A percentile compares a stretch with the other conserved stretches of the same genome.
Evolutionary conservation across 208 protist genomes (phyloP).

Genomic region (Herpetomonas tarakana): DNA sequence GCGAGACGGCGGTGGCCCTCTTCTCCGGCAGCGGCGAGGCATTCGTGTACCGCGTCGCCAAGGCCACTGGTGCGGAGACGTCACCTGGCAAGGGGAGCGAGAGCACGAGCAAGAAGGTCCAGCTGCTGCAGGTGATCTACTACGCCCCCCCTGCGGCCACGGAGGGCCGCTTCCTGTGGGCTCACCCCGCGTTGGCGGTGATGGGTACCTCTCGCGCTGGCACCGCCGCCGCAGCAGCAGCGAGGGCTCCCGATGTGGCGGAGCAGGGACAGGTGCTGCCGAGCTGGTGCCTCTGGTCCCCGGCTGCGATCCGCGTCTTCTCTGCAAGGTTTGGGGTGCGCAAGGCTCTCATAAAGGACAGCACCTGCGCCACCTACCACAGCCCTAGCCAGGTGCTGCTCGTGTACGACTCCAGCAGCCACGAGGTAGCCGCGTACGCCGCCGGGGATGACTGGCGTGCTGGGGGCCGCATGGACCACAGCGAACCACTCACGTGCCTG

Average conservation of each 20-base stretch:
- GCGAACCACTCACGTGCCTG: not conserved
- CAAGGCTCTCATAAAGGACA: conserved; percentile 18
- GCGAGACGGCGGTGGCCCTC: conserved; percentile 6
- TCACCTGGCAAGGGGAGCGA: not conserved
- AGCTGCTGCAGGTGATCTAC: conserved; percentile 19
- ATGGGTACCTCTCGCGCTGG: too few relatives aligned
- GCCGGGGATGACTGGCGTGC: conserved; percentile 12
- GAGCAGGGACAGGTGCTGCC: not conserved
- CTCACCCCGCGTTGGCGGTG: not conserved
- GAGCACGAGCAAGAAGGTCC: conserved; percentile 4
- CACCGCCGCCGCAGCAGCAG: too few relatives aligned
- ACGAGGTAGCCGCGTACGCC: conserved; percentile 28
- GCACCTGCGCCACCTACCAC: conserved; percentile 29
- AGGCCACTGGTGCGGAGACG: not conserved
- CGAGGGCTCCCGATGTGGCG: not conserved
- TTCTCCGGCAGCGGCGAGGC: conserved; percentile 35
- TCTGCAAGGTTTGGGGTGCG: conserved; percentile 6
- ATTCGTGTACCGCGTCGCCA: conserved; percentile 15
- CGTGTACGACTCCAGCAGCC: conserved; percentile 15
- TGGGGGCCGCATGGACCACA: not conserved
- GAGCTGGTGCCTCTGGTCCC: conserved; percentile 32
- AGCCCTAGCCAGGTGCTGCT: conserved; percentile 17
- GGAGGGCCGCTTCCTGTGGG: conserved; percentile 13
- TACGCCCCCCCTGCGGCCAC: conserved; percentile 17
- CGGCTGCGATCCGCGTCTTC: conserved; percentile 16